Base-by-base conservation (phyloP, 75 land plant species). In the Pinus taeda region DNA sequence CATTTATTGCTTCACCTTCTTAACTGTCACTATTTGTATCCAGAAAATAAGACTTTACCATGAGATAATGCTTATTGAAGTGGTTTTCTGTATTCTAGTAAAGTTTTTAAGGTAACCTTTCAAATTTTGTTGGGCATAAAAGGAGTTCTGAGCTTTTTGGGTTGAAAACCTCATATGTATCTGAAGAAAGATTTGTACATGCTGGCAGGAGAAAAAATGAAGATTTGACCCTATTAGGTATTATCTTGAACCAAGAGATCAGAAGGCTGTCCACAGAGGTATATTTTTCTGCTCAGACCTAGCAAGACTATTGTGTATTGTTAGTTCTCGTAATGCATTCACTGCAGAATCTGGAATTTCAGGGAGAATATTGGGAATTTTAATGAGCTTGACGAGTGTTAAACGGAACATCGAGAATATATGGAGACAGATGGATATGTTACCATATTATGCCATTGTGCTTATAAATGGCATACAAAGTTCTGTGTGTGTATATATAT, bases 201-300 rank as follows among this genome's bases (percentile, higher is more conserved):
- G 24, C 22, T 60, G 61, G 78, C 85, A 95, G 98, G 96, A 87
- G 93, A 81, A 87, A 77, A 57, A 84, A 89, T 24, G 98, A 95
- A 77, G 98, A 95, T 86, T 64, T 93, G 78, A 65, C 84, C 55
- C 80, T 93, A 37, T 81, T 93, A 39, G 79, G 91, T 76, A 78
- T 89, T 9, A 93, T 95, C 57, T 59, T 95, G 57, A 95, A 93
- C 78, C 98, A 91, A 81, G 96, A 95, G 81, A 93, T 95, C 69
- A 88, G 85, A 79, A 88, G 82, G 65, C 69, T 95, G 75, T 87
- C 98, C 33, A 85, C 81, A 26, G 90, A 95, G 98, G 98, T 92
- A 76, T 21, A n/a, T 9, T 1, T 7, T 37, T 24, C 9, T 77
- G 20, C 65, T 49, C 55, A 49, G 12, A 49, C 55, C 55, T 8